Evolutionary conservation across 208 protist genomes (phyloP).

Genomic region (Trypanosoma caninum): DNA sequence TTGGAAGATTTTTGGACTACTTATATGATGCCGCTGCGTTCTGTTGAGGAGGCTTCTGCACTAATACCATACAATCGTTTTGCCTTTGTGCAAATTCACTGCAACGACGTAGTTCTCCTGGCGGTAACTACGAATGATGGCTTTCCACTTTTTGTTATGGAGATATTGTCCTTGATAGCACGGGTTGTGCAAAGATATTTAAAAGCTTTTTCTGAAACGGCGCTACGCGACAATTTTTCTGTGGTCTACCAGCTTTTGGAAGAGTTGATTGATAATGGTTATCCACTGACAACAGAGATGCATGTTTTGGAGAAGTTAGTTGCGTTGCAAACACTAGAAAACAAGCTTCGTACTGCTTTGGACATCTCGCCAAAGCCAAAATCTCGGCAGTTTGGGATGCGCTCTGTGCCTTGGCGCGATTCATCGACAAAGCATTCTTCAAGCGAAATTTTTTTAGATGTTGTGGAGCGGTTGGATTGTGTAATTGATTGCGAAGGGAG

Average conservation of each 20-base stretch:
- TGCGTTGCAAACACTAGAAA: slow-evolving; percentile 72
- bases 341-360: slow-evolving; percentile 71
- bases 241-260: slow-evolving; percentile 90
- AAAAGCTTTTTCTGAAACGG: slow-evolving; percentile 69
- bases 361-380: slow-evolving; percentile 29
- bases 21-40: slow-evolving; percentile 35
- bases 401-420: slow-evolving; percentile 78
- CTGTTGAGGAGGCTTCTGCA: slow-evolving; percentile 40
- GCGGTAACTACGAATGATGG: slow-evolving; percentile 55
- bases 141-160: slow-evolving; percentile 75
- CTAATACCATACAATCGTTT: slow-evolving; percentile 56
- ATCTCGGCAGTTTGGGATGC: slow-evolving; percentile 10
- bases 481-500: slow-evolving; percentile 78
- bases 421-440: slow-evolving; percentile 53
- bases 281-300: slow-evolving; percentile 87
- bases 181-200: slow-evolving; percentile 73
- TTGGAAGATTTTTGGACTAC: slow-evolving; percentile 79
- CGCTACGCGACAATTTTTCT: slow-evolving; percentile 88
- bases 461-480: slow-evolving; percentile 85
- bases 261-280: slow-evolving; percentile 91
- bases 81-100: slow-evolving; percentile 69
- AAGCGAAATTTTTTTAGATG: slow-evolving; percentile 93
- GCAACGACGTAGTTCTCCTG: slow-evolving; percentile 72
- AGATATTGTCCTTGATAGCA: slow-evolving; percentile 66
- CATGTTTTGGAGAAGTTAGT: slow-evolving; percentile 86